phyloP scores from a whole-genome alignment of 2,329 filamentous ascomycete species.

The Nemania abortiva region DNA sequence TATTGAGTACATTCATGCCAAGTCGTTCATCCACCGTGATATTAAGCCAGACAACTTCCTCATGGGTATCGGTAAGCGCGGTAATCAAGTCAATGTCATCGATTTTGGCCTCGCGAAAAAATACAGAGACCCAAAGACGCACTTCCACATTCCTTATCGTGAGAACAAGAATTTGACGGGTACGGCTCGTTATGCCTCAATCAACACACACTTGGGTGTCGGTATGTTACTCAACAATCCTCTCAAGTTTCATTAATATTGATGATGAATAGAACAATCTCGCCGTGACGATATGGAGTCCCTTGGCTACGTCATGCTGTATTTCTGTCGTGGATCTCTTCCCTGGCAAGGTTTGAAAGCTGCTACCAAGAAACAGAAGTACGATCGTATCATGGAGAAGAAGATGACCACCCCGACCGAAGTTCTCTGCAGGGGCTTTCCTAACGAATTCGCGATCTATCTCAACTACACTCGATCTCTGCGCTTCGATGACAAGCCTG shows the following conservation, averaged over 20 bases:
- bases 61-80: slow-evolving; percentile 98
- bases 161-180: slow-evolving; percentile 99
- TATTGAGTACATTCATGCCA: slow-evolving; percentile 99
- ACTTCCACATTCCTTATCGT: slow-evolving; percentile 99
- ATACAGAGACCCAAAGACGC: slow-evolving; percentile 99
- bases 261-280: slow-evolving; percentile 81
- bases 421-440: slow-evolving; percentile 98
- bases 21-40: slow-evolving; percentile 99
- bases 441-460: slow-evolving; percentile 99
- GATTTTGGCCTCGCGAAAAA: slow-evolving; percentile 99
- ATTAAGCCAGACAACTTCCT: slow-evolving; percentile 99
- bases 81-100: slow-evolving; percentile 99
- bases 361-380: slow-evolving; percentile 99
- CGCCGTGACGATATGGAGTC: slow-evolving; percentile 99
- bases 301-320: slow-evolving; percentile 98
- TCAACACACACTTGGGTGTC: slow-evolving; percentile 98
- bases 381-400: slow-evolving; percentile 99
- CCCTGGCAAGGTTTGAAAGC: slow-evolving; percentile 99
- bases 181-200: slow-evolving; percentile 97
- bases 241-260: slow-evolving; percentile 38
- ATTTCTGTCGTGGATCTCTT: slow-evolving; percentile 98
- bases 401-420: slow-evolving; percentile 99
- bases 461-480: slow-evolving; percentile 99
- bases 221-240: slow-evolving; percentile 63
- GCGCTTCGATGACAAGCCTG: slow-evolving; percentile 99